Evolutionary conservation across 768 basidiomycete species (phyloP).

Genomic region (Lentinus brumalis): DNA sequence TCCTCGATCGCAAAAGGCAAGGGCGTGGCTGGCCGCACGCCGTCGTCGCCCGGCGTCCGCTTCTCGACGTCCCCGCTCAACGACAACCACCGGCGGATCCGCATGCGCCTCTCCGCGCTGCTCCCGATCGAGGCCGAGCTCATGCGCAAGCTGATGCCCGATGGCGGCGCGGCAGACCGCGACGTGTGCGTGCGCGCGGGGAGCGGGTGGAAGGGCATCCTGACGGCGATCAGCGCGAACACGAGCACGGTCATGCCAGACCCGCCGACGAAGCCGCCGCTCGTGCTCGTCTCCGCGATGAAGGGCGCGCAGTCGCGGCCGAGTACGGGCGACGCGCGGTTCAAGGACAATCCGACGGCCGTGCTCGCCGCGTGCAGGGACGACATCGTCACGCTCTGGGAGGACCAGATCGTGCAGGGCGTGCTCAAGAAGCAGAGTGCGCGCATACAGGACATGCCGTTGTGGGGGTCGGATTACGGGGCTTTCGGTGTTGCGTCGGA

Average conservation of each 20-base stretch:
- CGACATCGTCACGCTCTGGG: constrained; percentile 68
- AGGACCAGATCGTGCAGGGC: constrained; percentile 51
- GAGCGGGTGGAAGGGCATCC: constrained; percentile 56
- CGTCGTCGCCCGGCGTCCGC: constrained; percentile 31
- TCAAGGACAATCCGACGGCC: constrained; percentile 46
- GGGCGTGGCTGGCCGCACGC: constrained; percentile 24
- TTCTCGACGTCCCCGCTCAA: constrained; percentile 33
- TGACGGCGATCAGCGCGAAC: constrained; percentile 29
- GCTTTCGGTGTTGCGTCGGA: too few species aligned
- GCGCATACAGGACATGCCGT: constrained; percentile 61
- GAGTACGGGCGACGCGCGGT: constrained; percentile 24
- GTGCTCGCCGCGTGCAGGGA: constrained; percentile 54
- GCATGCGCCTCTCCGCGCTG: constrained; percentile 51
- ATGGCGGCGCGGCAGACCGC: constrained; percentile 25
- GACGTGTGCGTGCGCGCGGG: constrained; percentile 52
- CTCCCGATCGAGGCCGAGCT: constrained; percentile 56
- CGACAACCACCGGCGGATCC: constrained; percentile 39
- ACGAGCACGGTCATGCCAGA: constrained; percentile 12
- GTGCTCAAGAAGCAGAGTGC: constrained; percentile 53
- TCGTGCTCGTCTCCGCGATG: constrained; percentile 14
- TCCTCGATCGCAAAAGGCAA: constrained; percentile 30
- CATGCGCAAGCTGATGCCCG: constrained; percentile 52
- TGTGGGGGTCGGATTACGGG: constrained; percentile 60
- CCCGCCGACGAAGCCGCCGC: constrained; percentile 1
- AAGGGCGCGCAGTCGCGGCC: constrained; percentile 16